Conservation (phyloP, 2,329 filamentous ascomycete species). For the Ophiocordyceps australis region DNA sequence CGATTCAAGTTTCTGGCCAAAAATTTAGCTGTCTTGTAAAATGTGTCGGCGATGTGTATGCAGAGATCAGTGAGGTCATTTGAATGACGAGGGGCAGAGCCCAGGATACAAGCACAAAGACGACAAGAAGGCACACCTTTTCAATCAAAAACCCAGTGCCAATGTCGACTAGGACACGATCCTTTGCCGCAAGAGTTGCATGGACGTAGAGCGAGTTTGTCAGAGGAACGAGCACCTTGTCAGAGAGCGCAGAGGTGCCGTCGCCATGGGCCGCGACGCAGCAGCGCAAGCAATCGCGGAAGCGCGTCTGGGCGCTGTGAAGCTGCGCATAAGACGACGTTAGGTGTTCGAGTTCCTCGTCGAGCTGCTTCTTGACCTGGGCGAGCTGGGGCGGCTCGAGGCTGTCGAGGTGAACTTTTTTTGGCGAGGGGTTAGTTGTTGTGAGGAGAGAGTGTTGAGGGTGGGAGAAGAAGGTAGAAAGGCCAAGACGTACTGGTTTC, state of each 20-base stretch:
- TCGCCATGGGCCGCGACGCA: constrained; percentile 32
- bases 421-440: no score
- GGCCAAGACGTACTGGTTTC: constrained; percentile 11
- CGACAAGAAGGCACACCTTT: constrained; percentile 38
- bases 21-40: constrained; percentile 2
- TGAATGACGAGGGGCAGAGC: no score
- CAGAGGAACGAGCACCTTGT: constrained; percentile 64
- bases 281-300: constrained; percentile 72
- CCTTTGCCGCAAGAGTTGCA: constrained; percentile 55
- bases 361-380: constrained; percentile 87
- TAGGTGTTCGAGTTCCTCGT: constrained; percentile 89
- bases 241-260: constrained; percentile 8
- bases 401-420: constrained; percentile 44
- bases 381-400: constrained; percentile 74
- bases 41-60: not conserved
- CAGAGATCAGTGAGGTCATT: no score
- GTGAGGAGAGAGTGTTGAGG: no score
- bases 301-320: constrained; percentile 77
- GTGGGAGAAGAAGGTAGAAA: not conserved
- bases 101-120: not conserved
- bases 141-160: constrained; percentile 91
- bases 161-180: constrained; percentile 75
- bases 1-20: constrained; percentile 27
- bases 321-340: constrained; percentile 81
- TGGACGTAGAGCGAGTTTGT: constrained; percentile 92